Conservation (phyloP, 345 rosid species). For the Eutrema yunnanense region DNA sequence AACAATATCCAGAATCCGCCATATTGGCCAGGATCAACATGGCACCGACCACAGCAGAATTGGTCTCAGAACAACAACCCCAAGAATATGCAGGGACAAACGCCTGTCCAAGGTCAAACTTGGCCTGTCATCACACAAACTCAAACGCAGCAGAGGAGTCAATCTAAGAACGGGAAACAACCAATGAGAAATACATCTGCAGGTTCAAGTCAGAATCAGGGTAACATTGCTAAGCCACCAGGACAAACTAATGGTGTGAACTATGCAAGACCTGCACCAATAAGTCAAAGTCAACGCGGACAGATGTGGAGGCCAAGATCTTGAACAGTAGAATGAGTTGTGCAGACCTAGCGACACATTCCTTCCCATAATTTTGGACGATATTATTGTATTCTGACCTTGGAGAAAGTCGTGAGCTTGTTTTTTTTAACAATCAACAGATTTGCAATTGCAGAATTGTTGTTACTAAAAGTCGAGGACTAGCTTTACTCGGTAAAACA, state of each 20-base stretch:
- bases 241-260: neutral
- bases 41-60: conserved; percentile 22
- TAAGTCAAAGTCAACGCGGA: conserved; percentile 20
- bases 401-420: neutral
- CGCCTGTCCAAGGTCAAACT: conserved; percentile 16
- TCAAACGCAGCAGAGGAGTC: conserved; percentile 24
- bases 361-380: neutral
- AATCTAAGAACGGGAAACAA: conserved; percentile 7
- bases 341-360: neutral
- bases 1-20: conserved; percentile 14
- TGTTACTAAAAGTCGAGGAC: neutral
- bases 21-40: conserved; percentile 7
- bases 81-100: conserved; percentile 11
- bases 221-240: conserved; percentile 8
- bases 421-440: neutral
- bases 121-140: conserved; percentile 5
- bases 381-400: neutral
- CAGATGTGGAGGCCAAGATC: conserved; percentile 47
- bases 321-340: conserved; percentile 19
- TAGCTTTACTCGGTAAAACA: conserved; percentile 13
- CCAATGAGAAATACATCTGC: conserved; percentile 1
- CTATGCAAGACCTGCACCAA: conserved; percentile 16
- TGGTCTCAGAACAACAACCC: conserved; percentile 26
- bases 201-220: conserved; percentile 21
- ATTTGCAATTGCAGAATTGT: neutral